A percentile compares a stretch with the other conserved stretches of the same genome.
Conservation (phyloP, 352 stramenopile genomes). For the Pythium diclinum region DNA sequence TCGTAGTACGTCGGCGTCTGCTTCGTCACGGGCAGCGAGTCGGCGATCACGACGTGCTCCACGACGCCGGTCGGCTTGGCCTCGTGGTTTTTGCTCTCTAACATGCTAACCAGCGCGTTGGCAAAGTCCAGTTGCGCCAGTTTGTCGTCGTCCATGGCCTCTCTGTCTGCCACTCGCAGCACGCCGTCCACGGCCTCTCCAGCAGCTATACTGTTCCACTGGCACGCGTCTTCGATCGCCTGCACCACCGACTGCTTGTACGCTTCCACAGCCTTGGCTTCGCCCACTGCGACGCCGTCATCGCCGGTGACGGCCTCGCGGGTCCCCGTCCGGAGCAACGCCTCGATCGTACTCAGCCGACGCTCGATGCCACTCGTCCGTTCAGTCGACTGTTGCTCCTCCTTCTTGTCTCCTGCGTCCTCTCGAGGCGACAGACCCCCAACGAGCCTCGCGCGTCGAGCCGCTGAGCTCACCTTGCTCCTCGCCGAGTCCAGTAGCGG, state of each 20-base stretch:
- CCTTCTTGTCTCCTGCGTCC: not conserved
- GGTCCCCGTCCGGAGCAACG: not conserved
- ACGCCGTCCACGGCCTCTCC: not conserved
- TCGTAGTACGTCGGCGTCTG: slow-evolving; percentile 21
- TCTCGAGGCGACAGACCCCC: not conserved
- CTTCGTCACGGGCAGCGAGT: not conserved
- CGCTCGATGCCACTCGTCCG: slow-evolving; percentile 9
- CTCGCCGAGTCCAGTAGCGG: not conserved
- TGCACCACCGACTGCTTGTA: slow-evolving; percentile 15
- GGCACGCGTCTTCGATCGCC: slow-evolving; percentile 17
- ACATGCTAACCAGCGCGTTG: slow-evolving; percentile 10
- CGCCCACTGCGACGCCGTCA: not conserved
- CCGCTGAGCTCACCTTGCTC: not conserved
- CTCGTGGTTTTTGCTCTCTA: not conserved
- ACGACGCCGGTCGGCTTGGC: not conserved
- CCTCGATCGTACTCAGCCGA: slow-evolving; percentile 21
- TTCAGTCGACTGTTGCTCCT: not conserved
- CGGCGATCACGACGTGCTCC: slow-evolving; percentile 11
- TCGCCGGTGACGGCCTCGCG: not conserved
- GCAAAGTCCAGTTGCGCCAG: slow-evolving; percentile 8
- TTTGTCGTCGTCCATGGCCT: not conserved
- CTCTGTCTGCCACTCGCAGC: slow-evolving; percentile 1
- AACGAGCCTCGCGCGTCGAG: not conserved
- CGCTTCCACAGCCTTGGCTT: not conserved
- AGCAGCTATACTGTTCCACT: not conserved